Evolutionary conservation across 1,284 basidiomycete genomes (phyloP).

Genomic region (Coriolopsis trogii): DNA sequence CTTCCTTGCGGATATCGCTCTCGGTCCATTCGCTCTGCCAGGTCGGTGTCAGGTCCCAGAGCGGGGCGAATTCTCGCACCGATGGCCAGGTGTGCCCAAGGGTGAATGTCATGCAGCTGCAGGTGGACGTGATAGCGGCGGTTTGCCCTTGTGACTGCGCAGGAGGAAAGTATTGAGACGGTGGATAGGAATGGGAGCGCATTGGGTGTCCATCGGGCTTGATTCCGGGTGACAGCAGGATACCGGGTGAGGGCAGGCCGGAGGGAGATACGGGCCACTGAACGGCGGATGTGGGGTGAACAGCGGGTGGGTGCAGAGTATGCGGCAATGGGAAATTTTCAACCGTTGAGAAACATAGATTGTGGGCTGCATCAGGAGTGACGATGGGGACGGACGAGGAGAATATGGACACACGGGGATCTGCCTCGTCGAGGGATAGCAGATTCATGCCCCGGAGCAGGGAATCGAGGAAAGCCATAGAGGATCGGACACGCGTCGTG

Average conservation of each 20-base stretch:
- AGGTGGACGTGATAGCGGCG: conserved; percentile 26
- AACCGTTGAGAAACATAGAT: not conserved
- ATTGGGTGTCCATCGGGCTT: not conserved
- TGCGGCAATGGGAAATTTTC: not conserved
- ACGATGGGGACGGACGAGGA: conserved; percentile 44
- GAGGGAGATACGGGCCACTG: not conserved
- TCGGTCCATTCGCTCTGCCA: conserved; percentile 65
- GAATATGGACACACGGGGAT: conserved; percentile 50
- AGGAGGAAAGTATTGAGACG: not conserved
- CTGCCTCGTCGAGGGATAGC: conserved; percentile 46
- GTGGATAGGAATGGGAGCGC: not conserved
- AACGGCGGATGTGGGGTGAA: not conserved
- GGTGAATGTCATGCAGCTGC: conserved; percentile 55
- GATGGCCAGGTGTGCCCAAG: conserved; percentile 53
- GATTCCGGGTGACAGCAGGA: not conserved
- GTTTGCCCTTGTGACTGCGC: not conserved
- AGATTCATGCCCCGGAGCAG: conserved; percentile 65
- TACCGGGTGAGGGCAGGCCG: not conserved
- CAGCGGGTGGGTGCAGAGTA: not conserved
- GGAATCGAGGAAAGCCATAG: conserved; percentile 63
- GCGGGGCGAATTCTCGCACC: conserved; percentile 55
- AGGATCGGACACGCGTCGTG: conserved; percentile 53
- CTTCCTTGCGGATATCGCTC: conserved; percentile 67
- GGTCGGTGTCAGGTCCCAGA: conserved; percentile 65
- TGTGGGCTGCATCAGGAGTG: not conserved